Conservation (phyloP, 1,284 basidiomycete species). For the Moniliophthora roreri region DNA sequence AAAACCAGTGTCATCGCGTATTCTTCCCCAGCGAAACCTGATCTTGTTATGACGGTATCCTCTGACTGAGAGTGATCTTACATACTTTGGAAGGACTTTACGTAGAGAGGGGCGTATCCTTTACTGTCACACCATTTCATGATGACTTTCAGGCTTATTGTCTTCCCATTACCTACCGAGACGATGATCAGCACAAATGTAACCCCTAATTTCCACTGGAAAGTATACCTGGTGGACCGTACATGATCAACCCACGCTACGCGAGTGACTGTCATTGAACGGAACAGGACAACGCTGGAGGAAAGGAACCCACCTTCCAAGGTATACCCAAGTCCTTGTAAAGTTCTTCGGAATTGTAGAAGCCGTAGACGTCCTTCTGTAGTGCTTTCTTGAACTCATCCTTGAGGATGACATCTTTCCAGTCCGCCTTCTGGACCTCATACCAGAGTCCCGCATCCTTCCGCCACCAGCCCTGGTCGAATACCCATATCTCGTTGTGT, state of each 20-base stretch:
- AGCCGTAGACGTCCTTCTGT: constrained; percentile 73
- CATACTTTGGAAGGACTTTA: constrained; percentile 69
- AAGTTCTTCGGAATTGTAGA: constrained; percentile 69
- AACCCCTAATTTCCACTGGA: too few relatives aligned
- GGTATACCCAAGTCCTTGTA: constrained; percentile 76
- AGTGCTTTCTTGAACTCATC: constrained; percentile 66
- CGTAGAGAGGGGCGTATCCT: constrained; percentile 71
- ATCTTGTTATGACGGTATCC: constrained; percentile 3
- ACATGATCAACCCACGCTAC: constrained; percentile 71
- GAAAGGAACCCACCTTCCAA: constrained; percentile 65
- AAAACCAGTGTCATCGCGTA: constrained; percentile 64
- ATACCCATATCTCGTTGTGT: constrained; percentile 76
- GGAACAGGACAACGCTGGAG: not conserved
- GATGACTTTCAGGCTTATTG: constrained; percentile 75
- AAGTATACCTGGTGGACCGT: constrained; percentile 63
- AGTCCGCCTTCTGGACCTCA: constrained; percentile 71
- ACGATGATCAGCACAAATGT: not conserved
- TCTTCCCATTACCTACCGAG: constrained; percentile 74
- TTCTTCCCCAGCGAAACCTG: constrained; percentile 69
- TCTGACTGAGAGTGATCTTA: not conserved
- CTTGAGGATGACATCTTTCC: constrained; percentile 76
- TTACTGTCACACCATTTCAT: constrained; percentile 64
- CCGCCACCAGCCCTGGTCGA: constrained; percentile 65
- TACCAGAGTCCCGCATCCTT: constrained; percentile 65
- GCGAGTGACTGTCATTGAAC: not conserved